These are phyloP conservation scores for Kodamaea hsintzibuensis DNA, from an alignment of 805 yeast genomes.

Conservation along the genomic window DNA sequence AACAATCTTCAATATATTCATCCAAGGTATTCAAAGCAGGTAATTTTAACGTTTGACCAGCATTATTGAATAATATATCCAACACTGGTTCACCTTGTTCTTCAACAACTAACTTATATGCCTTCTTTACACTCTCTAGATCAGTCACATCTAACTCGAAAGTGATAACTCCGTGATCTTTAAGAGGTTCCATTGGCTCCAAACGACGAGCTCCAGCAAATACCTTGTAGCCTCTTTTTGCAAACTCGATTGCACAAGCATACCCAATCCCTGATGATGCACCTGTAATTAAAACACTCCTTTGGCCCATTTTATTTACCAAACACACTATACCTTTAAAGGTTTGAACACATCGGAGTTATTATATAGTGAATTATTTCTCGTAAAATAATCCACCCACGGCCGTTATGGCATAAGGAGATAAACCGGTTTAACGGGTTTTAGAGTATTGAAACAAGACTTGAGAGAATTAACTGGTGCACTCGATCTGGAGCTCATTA, in stretches of 20 bases:
- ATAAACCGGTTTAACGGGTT: too few relatives aligned
- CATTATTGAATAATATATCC: slow-evolving; percentile 71
- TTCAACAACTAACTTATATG: slow-evolving; percentile 40
- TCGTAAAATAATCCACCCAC: too few relatives aligned
- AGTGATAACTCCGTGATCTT: slow-evolving; percentile 44
- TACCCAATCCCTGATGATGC: slow-evolving; percentile 59
- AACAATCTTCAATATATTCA: slow-evolving; percentile 50
- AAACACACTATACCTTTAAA: too few relatives aligned
- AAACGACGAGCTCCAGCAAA: slow-evolving; percentile 75
- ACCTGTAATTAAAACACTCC: slow-evolving; percentile 44
- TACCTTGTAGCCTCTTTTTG: slow-evolving; percentile 54
- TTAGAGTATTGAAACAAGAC: too few relatives aligned
- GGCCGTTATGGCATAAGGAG: too few relatives aligned
- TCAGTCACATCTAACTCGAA: slow-evolving; percentile 57
- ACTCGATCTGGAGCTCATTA: too few relatives aligned
- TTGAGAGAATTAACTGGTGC: too few relatives aligned
- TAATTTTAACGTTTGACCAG: slow-evolving; percentile 72
- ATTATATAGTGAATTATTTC: too few relatives aligned
- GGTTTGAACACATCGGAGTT: too few relatives aligned
- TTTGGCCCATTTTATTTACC: slow-evolving; percentile 7
- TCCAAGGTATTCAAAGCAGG: slow-evolving; percentile 70
- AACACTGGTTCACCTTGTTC: slow-evolving; percentile 37
- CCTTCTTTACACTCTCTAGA: slow-evolving; percentile 45
- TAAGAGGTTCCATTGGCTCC: slow-evolving; percentile 56
- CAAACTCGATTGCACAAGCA: slow-evolving; percentile 50